A percentile compares a stretch with the other conserved stretches of the same genome.
These are phyloP conservation scores for Bauhinia variegata DNA, from an alignment of 306 rosid genomes.

Conservation along the genomic window DNA sequence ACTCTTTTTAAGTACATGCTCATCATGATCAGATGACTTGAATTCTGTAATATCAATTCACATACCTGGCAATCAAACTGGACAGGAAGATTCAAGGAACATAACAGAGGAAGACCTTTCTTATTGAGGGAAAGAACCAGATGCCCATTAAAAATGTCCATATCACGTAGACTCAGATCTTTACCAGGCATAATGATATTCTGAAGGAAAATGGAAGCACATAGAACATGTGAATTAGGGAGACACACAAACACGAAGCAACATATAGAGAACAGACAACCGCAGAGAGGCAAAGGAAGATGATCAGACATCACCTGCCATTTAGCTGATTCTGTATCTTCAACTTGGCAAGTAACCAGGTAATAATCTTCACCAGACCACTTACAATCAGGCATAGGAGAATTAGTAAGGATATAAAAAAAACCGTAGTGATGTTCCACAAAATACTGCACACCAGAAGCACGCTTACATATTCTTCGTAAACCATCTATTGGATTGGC, in stretches of 20 bases:
- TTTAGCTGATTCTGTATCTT: slow-evolving; percentile 60
- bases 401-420: slow-evolving; percentile 85
- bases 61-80: slow-evolving; percentile 62
- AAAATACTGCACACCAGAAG: slow-evolving; percentile 74
- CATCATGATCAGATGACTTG: slow-evolving; percentile 11
- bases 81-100: slow-evolving; percentile 74
- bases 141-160: slow-evolving; percentile 84
- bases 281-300: slow-evolving; percentile 17
- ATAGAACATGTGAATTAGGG: slow-evolving; percentile 32
- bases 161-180: slow-evolving; percentile 68
- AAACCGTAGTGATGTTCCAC: slow-evolving; percentile 86
- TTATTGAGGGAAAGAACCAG: slow-evolving; percentile 79
- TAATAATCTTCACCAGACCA: slow-evolving; percentile 74
- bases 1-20: slow-evolving; percentile 12
- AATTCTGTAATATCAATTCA: slow-evolving; percentile 16
- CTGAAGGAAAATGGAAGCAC: slow-evolving; percentile 50
- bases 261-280: slow-evolving; percentile 6
- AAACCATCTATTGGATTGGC: slow-evolving; percentile 63
- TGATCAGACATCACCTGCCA: slow-evolving; percentile 64
- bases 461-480: slow-evolving; percentile 68
- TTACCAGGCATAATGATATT: slow-evolving; percentile 65
- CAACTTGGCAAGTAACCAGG: slow-evolving; percentile 65
- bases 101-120: slow-evolving; percentile 64
- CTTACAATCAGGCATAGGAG: slow-evolving; percentile 56
- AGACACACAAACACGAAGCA: slow-evolving; percentile 24